Evolutionary conservation across 305 asterid genomes (phyloP).

Genomic region (Ilex paraguariensis): DNA sequence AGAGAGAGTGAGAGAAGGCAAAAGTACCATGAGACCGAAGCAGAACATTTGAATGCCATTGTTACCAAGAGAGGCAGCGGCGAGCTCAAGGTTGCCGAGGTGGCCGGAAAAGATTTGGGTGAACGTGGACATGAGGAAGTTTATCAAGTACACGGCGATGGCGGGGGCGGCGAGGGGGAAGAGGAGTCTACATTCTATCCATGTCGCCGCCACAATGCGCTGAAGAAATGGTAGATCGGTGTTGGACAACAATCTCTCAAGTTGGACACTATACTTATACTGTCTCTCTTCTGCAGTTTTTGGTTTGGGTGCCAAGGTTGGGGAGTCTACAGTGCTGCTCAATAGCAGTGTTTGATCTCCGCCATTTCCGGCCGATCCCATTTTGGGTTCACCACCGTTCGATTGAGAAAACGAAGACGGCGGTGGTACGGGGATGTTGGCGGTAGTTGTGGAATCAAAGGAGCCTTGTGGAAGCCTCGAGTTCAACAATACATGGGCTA

Average conservation of each 20-base stretch:
- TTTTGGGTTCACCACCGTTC: too few relatives aligned
- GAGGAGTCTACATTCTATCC: slow-evolving; percentile 22
- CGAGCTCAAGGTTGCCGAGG: slow-evolving; percentile 33
- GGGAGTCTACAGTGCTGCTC: not conserved
- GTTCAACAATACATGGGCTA: too few relatives aligned
- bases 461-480: too few relatives aligned
- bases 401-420: too few relatives aligned
- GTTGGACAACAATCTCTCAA: slow-evolving; percentile 14
- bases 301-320: not conserved
- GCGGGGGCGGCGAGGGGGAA: slow-evolving; percentile 27
- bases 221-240: slow-evolving; percentile 5
- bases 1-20: not conserved
- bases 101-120: slow-evolving; percentile 29
- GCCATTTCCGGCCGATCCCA: too few relatives aligned
- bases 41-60: slow-evolving; percentile 25
- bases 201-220: slow-evolving; percentile 13
- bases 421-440: too few relatives aligned
- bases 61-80: slow-evolving; percentile 25
- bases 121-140: slow-evolving; percentile 18
- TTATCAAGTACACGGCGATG: slow-evolving; percentile 17
- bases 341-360: slow-evolving; percentile 1
- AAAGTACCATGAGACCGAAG: slow-evolving; percentile 26
- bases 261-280: slow-evolving; percentile 9
- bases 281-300: slow-evolving; percentile 2
- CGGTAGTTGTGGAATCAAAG: too few relatives aligned